Percentiles rank a stretch among this genome's conserved stretches.
Evolutionary conservation across 208 protist species (phyloP).

Genomic region (Phytomonas francai): DNA sequence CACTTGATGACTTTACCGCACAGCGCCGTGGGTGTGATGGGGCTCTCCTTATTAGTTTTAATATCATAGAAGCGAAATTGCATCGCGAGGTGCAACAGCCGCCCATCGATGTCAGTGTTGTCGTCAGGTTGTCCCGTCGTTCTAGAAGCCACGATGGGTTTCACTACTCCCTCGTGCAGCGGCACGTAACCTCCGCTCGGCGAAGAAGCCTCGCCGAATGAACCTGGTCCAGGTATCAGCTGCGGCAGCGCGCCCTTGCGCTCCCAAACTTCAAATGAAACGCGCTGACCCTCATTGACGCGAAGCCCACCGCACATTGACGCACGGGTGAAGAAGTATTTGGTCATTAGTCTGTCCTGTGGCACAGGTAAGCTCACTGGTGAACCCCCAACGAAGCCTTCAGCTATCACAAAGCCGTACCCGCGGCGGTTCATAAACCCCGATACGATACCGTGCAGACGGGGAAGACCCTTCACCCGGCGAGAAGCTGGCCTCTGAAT

Average conservation of each 20-base stretch:
- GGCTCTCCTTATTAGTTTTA: slow-evolving; percentile 25
- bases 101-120: not conserved
- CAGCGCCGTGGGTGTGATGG: slow-evolving; percentile 37
- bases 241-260: not conserved
- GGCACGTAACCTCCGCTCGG: not conserved
- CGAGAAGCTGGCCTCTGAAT: not conserved
- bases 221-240: not conserved
- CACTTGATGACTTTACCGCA: slow-evolving; percentile 45
- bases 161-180: not conserved
- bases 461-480: slow-evolving; percentile 3
- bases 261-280: slow-evolving; percentile 37
- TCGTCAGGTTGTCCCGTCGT: slow-evolving; percentile 1
- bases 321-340: slow-evolving; percentile 62
- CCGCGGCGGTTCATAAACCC: slow-evolving; percentile 80
- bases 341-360: slow-evolving; percentile 1
- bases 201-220: slow-evolving; percentile 9
- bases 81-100: slow-evolving; percentile 22
- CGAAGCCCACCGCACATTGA: slow-evolving; percentile 58
- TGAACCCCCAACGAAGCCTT: slow-evolving; percentile 21
- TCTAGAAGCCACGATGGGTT: not conserved
- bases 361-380: slow-evolving; percentile 2
- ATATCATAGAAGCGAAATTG: slow-evolving; percentile 36
- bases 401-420: slow-evolving; percentile 70
- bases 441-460: slow-evolving; percentile 63
- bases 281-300: slow-evolving; percentile 61